A percentile compares a stretch with the other conserved stretches of the same genome.
These are phyloP conservation scores for Cyclotella sp. DNA, from an alignment of 108 stramenopile genomes.

Conservation along the genomic window DNA sequence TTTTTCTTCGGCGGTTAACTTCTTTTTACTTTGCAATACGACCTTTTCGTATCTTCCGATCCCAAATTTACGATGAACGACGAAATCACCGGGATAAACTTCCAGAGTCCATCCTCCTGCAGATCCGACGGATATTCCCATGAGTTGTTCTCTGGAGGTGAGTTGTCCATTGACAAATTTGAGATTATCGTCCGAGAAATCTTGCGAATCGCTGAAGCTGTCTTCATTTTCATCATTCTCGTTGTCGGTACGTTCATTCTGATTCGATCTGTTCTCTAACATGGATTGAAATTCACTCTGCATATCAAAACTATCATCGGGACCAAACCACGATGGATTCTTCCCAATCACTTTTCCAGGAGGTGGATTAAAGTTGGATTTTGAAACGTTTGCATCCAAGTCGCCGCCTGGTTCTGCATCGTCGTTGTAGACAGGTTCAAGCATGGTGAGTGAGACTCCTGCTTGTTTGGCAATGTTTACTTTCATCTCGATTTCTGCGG, in stretches of 20 bases:
- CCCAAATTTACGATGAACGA: slow-evolving; percentile 85
- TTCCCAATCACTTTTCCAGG: slow-evolving; percentile 11
- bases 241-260: background rate
- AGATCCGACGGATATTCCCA: slow-evolving; percentile 77
- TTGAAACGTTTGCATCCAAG: background rate
- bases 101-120: slow-evolving; percentile 85
- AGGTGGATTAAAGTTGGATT: slow-evolving; percentile 11
- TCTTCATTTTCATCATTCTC: slow-evolving; percentile 4
- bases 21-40: slow-evolving; percentile 63
- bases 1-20: slow-evolving; percentile 64
- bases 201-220: background rate
- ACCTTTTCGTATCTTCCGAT: slow-evolving; percentile 83
- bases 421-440: slow-evolving; percentile 57
- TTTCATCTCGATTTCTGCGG: slow-evolving; percentile 59
- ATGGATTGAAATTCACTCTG: slow-evolving; percentile 40
- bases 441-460: slow-evolving; percentile 64
- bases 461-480: slow-evolving; percentile 54
- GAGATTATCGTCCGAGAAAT: slow-evolving; percentile 8
- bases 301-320: slow-evolving; percentile 68
- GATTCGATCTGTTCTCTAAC: background rate
- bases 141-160: slow-evolving; percentile 56
- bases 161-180: slow-evolving; percentile 61
- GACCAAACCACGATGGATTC: slow-evolving; percentile 62
- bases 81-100: slow-evolving; percentile 87
- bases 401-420: slow-evolving; percentile 9